phyloP scores from a whole-genome alignment of 352 stramenopile genomes.

The Pythium angustatum region DNA sequence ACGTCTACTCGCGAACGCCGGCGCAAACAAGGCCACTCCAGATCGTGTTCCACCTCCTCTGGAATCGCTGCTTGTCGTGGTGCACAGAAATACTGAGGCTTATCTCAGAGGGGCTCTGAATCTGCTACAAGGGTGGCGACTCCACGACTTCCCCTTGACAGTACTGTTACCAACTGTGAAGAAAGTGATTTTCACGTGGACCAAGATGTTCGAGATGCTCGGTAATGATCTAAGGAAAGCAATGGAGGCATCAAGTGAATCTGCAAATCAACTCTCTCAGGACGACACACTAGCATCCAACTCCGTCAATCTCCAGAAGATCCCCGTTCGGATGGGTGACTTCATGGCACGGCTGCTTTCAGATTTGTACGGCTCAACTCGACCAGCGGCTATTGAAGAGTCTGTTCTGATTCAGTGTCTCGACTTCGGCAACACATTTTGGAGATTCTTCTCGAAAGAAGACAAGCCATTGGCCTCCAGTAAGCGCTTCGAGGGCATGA shows the following conservation, averaged over 20 bases:
- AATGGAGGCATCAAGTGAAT: constrained; percentile 12
- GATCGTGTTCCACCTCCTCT: constrained; percentile 52
- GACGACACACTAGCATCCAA: constrained; percentile 30
- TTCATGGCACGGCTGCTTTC: constrained; percentile 62
- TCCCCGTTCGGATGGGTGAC: constrained; percentile 71
- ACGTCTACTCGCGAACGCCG: constrained; percentile 57
- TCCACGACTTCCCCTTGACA: constrained; percentile 58
- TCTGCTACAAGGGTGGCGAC: constrained; percentile 64
- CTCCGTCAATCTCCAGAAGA: constrained; percentile 53
- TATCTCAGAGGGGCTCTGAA: constrained; percentile 71
- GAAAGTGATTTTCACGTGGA: constrained; percentile 78
- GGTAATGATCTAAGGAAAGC: constrained; percentile 35
- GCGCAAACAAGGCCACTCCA: constrained; percentile 46
- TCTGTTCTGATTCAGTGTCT: constrained; percentile 59
- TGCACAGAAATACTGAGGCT: constrained; percentile 71
- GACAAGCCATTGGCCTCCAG: constrained; percentile 49
- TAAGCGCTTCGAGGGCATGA: constrained; percentile 54
- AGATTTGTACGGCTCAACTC: constrained; percentile 42
- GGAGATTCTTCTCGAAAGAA: constrained; percentile 63
- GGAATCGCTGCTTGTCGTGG: constrained; percentile 63
- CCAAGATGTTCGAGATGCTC: constrained; percentile 69
- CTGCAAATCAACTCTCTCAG: constrained; percentile 28
- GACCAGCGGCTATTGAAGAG: constrained; percentile 38
- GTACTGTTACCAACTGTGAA: constrained; percentile 65
- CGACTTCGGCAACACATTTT: constrained; percentile 74